Evolutionary conservation across 495 filamentous ascomycete genomes (phyloP).

Genomic region (Filosporella fistucella): DNA sequence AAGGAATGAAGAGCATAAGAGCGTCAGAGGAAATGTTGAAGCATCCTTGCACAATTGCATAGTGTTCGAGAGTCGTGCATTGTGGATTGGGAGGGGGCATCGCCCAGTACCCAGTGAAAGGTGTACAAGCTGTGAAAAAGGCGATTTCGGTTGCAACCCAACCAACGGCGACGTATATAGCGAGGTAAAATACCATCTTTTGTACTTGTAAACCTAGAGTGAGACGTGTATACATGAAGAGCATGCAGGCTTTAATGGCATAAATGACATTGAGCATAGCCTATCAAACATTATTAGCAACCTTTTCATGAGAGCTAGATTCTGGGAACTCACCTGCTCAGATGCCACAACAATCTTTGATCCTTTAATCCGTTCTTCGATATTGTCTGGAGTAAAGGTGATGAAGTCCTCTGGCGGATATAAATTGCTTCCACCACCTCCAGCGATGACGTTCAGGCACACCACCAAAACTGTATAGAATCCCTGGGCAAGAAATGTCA

Average conservation of each 20-base stretch:
- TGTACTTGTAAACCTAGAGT: constrained; percentile 33
- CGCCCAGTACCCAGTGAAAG: constrained; percentile 37
- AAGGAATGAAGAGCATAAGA: constrained; percentile 38
- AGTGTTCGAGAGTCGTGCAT: constrained; percentile 43
- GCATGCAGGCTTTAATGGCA: constrained; percentile 45
- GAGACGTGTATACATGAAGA: constrained; percentile 44
- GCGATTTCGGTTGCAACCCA: constrained; percentile 33
- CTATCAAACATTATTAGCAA: constrained; percentile 9
- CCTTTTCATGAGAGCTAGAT: neutral
- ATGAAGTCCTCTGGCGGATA: constrained; percentile 31
- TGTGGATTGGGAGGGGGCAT: constrained; percentile 36
- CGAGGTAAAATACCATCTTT: constrained; percentile 27
- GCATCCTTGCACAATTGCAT: constrained; percentile 37
- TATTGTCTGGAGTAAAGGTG: constrained; percentile 32
- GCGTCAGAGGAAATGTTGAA: constrained; percentile 49
- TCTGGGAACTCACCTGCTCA: constrained; percentile 28
- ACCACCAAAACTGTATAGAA: constrained; percentile 35
- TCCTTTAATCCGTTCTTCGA: constrained; percentile 36
- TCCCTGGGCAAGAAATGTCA: constrained; percentile 1
- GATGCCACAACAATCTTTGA: constrained; percentile 41
- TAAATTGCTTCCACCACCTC: constrained; percentile 41
- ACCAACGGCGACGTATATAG: constrained; percentile 28
- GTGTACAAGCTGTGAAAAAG: constrained; percentile 34
- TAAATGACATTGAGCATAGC: constrained; percentile 45
- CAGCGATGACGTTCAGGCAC: constrained; percentile 37